These are phyloP conservation scores for Lachancea dasiensis DNA, from an alignment of 805 yeast species.

Conservation along the genomic window DNA sequence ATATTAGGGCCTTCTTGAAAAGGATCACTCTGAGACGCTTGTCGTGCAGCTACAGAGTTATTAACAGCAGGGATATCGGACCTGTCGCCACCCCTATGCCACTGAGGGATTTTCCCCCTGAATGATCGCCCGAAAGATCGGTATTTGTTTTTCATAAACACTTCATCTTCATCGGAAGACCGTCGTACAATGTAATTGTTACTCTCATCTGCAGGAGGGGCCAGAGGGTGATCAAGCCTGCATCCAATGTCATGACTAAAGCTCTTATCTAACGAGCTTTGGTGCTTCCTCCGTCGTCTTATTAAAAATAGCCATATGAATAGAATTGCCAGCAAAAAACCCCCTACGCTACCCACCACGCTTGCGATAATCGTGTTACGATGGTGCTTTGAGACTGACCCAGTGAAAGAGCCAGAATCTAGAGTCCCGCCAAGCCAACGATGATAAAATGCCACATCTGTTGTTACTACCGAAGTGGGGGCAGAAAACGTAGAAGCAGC, in stretches of 20 bases:
- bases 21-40: slow-evolving; percentile 15
- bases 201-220: not conserved
- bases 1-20: slow-evolving; percentile 26
- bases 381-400: slow-evolving; percentile 3
- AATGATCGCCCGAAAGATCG: slow-evolving; percentile 8
- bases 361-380: slow-evolving; percentile 26
- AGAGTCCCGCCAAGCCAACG: slow-evolving; percentile 21
- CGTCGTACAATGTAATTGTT: not conserved
- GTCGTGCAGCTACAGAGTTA: slow-evolving; percentile 6
- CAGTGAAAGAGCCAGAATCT: slow-evolving; percentile 4
- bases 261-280: slow-evolving; percentile 5
- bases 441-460: slow-evolving; percentile 21
- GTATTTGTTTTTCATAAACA: slow-evolving; percentile 7
- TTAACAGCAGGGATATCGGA: not conserved
- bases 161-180: slow-evolving; percentile 9
- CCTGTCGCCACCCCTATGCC: slow-evolving; percentile 2
- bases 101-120: slow-evolving; percentile 6
- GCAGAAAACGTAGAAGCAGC: slow-evolving; percentile 16
- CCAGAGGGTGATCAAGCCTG: slow-evolving; percentile 13
- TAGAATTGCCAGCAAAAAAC: slow-evolving; percentile 17
- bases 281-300: slow-evolving; percentile 11
- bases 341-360: slow-evolving; percentile 30
- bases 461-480: slow-evolving; percentile 20
- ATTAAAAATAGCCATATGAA: slow-evolving; percentile 19
- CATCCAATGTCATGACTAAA: slow-evolving; percentile 22